phyloP scores from a whole-genome alignment of 2,329 filamentous ascomycete species.

The Sclerotinia nivalis region DNA sequence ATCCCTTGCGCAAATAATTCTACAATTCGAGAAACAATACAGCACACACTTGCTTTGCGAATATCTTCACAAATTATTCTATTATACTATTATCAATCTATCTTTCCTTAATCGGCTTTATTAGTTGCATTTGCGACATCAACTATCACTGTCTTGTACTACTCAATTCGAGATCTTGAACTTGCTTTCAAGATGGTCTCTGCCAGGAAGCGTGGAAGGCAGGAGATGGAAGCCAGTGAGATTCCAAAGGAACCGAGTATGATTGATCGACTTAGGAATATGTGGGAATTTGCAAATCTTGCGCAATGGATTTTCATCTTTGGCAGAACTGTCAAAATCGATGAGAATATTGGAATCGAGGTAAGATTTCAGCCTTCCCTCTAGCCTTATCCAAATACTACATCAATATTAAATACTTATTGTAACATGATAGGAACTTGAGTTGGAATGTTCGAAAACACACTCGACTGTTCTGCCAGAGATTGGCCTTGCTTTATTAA shows the following conservation, averaged over 20 bases:
- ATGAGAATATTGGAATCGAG: slow-evolving; percentile 86
- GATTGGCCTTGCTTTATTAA: slow-evolving; percentile 83
- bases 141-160: slow-evolving; percentile 19
- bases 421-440: slow-evolving; percentile 66
- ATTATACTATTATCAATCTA: slow-evolving; percentile 3
- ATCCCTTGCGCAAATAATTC: slow-evolving; percentile 12
- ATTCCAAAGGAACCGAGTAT: slow-evolving; percentile 42
- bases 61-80: slow-evolving; percentile 6
- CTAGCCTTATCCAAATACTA: neutral
- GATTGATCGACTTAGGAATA: slow-evolving; percentile 74
- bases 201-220: slow-evolving; percentile 51
- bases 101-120: slow-evolving; percentile 14
- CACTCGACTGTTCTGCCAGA: slow-evolving; percentile 73
- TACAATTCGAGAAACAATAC: slow-evolving; percentile 1
- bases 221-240: slow-evolving; percentile 45
- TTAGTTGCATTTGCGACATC: slow-evolving; percentile 13
- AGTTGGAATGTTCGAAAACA: slow-evolving; percentile 82
- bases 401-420: slow-evolving; percentile 16
- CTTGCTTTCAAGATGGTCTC: slow-evolving; percentile 45
- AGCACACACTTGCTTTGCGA: slow-evolving; percentile 3
- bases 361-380: slow-evolving; percentile 52
- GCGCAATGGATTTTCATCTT: slow-evolving; percentile 94
- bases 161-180: slow-evolving; percentile 12
- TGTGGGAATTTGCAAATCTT: slow-evolving; percentile 94
- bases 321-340: slow-evolving; percentile 84